Evolutionary conservation across 345 rosid species (phyloP).

Genomic region (Eucalyptus curtisii): DNA sequence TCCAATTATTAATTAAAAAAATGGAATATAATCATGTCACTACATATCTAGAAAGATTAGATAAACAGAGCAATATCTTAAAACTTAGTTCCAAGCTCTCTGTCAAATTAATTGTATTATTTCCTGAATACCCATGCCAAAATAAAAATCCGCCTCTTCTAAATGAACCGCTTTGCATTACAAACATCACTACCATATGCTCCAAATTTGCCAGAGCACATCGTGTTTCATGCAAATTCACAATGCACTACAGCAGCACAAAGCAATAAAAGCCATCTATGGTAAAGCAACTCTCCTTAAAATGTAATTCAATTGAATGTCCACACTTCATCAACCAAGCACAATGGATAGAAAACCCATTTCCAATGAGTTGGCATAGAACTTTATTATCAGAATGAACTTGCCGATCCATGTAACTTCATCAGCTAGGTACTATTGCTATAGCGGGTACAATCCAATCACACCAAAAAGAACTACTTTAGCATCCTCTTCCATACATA

Average conservation of each 20-base stretch:
- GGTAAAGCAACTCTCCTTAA: not conserved
- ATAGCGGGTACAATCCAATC: not conserved
- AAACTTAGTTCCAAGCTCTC: not conserved
- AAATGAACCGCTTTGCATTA: not conserved
- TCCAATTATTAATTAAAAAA: not conserved
- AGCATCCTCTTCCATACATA: not conserved
- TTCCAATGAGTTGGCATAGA: not conserved
- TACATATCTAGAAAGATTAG: not conserved
- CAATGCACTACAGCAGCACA: not conserved
- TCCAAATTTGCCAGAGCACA: not conserved
- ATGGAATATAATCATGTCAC: not conserved
- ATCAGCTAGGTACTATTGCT: not conserved
- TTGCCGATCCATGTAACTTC: not conserved
- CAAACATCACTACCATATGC: not conserved
- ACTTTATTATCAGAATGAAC: not conserved
- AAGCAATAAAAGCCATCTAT: not conserved
- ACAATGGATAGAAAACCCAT: not conserved
- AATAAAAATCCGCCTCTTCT: not conserved
- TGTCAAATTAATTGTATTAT: not conserved
- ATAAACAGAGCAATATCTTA: not conserved
- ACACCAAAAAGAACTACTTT: not conserved
- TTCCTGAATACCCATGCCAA: not conserved
- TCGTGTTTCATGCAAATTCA: not conserved
- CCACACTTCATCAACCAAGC: not conserved
- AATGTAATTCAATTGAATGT: not conserved